Base-by-base conservation (phyloP, 805 yeast species). In the Zygosaccharomyces bisporus region DNA sequence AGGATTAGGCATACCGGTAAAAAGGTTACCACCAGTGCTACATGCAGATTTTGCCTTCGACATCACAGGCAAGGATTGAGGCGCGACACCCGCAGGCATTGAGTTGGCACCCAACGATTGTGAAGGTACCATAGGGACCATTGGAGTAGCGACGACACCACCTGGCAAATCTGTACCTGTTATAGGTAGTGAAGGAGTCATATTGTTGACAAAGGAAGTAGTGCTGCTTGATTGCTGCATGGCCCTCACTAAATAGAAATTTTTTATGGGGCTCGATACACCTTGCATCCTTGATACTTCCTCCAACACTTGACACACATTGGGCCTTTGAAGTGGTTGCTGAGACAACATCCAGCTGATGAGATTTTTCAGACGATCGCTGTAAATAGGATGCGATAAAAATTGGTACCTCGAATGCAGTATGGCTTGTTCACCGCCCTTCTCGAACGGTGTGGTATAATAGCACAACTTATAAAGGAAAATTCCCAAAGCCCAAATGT, bases 401-500 rank as follows among this genome's bases (percentile, higher is more conserved):
- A 73, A 76, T 13, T 75, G 71, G 47, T 70, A 76, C 18, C 71
- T 63, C 13, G 84, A 79, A 47, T 76, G 73, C 39, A 83, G 56
- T 20, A 86, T 85, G 35, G 83, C 83, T 30, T 67, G 58, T 52
- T 85, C 90, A 17, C 81, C 82, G 13, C 72, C 72, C 23, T 64
- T 68, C 61, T 86, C 95, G 58, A 86, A 86, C 0, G 95, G 95
- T 0, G 95, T 86, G 0, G 86, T 85, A 55, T 83, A 86, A 62
- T 83, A 86, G 57, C 93, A 83, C 39, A 86, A 60, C 59, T 86
- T 86, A 68, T 85, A 86, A 25, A 86, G 63, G 51, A 85, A 82
- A 20, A 85, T 77, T 9, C 95, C 95, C 27, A 86, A 61, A 0
- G 95, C 95, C 95, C 95, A 86, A 17, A 86, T 76, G 61, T 86